These are phyloP conservation scores for Cordyceps fumosorosea DNA, from an alignment of 2,329 filamentous ascomycete genomes.

Conservation along the genomic window DNA sequence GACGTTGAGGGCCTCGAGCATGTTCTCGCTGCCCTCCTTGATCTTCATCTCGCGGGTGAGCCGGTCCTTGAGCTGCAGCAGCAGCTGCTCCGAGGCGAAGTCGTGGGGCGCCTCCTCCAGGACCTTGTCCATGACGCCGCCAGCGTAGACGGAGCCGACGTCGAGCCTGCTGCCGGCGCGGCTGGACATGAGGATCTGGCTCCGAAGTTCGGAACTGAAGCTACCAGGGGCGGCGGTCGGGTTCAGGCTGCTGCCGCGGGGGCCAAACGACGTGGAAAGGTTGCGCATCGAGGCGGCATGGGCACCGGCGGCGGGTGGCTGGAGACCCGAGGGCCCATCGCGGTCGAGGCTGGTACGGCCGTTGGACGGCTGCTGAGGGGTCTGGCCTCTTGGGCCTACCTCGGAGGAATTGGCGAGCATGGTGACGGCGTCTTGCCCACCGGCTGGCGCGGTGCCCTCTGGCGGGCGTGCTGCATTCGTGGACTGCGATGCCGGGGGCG, in stretches of 20 bases:
- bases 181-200: slow-evolving; percentile 49
- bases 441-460: slow-evolving; percentile 33
- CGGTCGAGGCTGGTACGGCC: slow-evolving; percentile 46
- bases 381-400: slow-evolving; percentile 22
- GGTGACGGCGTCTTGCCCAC: slow-evolving; percentile 28
- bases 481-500: slow-evolving; percentile 5
- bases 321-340: slow-evolving; percentile 41
- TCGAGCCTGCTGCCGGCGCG: slow-evolving; percentile 32
- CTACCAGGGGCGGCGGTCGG: slow-evolving; percentile 69
- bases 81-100: slow-evolving; percentile 60
- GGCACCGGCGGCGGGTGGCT: slow-evolving; percentile 39
- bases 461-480: slow-evolving; percentile 31
- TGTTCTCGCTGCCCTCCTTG: slow-evolving; percentile 94
- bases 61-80: slow-evolving; percentile 70
- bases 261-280: slow-evolving; percentile 55
- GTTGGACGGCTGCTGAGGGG: slow-evolving; percentile 25
- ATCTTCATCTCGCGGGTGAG: slow-evolving; percentile 97
- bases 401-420: slow-evolving; percentile 28
- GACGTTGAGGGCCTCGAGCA: slow-evolving; percentile 86
- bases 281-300: slow-evolving; percentile 30
- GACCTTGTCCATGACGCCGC: slow-evolving; percentile 44
- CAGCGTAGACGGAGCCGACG: slow-evolving; percentile 29
- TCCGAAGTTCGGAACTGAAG: slow-evolving; percentile 83
- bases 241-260: slow-evolving; percentile 63
- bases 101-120: slow-evolving; percentile 49